Evolutionary conservation across 192 early-diverging fungal species (phyloP).

Genomic region (Pilobolus umbonatus): DNA sequence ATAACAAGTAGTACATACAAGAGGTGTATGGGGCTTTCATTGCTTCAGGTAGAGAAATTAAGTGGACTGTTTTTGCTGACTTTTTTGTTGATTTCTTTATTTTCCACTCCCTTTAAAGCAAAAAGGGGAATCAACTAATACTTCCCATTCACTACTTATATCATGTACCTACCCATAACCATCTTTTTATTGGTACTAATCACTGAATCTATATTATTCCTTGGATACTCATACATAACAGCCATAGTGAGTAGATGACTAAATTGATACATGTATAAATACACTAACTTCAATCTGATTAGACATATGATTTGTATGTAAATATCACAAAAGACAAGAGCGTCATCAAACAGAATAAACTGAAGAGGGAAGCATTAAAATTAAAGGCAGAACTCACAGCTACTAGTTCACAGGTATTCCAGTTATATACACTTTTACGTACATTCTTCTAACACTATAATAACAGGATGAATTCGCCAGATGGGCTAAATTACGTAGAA

Average conservation of each 20-base stretch:
- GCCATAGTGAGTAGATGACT: conserved; percentile 33
- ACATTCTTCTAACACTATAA: background rate
- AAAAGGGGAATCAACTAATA: too few relatives aligned
- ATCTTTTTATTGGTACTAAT: conserved; percentile 60
- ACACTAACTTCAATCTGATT: background rate
- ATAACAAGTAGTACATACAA: too few relatives aligned
- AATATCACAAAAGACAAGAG: conserved; percentile 49
- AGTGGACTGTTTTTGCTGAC: background rate
- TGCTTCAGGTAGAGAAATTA: too few relatives aligned
- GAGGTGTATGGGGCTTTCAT: too few relatives aligned
- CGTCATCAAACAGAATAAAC: conserved; percentile 51
- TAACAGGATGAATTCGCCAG: conserved; percentile 85
- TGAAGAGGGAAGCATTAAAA: conserved; percentile 56
- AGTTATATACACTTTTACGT: background rate
- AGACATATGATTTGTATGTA: conserved; percentile 52
- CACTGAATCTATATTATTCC: conserved; percentile 51
- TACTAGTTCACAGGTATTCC: conserved; percentile 63
- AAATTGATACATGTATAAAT: background rate
- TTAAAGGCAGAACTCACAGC: conserved; percentile 59
- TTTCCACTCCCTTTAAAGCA: background rate
- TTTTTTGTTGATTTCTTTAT: background rate
- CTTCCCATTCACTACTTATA: background rate
- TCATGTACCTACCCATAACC: conserved; percentile 47
- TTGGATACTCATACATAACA: conserved; percentile 51
- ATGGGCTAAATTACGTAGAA: conserved; percentile 85